Percentiles rank a stretch among this genome's conserved stretches.
phyloP scores from a whole-genome alignment of 768 basidiomycete genomes.

The Amyloporia xantha region DNA sequence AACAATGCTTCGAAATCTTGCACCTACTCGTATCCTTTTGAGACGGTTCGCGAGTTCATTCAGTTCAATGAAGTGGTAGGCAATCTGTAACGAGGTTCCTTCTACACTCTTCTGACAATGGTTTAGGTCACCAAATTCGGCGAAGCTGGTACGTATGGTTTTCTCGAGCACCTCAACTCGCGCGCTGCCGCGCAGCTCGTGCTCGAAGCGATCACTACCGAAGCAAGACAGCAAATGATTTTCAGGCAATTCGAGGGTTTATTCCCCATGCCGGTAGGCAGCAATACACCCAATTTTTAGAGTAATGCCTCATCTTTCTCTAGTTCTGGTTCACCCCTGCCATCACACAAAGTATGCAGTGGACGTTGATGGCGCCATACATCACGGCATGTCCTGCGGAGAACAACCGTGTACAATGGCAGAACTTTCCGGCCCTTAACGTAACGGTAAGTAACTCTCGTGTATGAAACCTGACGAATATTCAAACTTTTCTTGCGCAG shows the following conservation, averaged over 20 bases:
- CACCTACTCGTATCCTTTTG: slow-evolving; percentile 49
- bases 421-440: slow-evolving; percentile 50
- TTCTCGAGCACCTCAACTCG: slow-evolving; percentile 58
- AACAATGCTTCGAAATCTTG: slow-evolving; percentile 43
- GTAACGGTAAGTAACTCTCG: slow-evolving; percentile 37
- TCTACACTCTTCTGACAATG: neutral
- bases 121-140: slow-evolving; percentile 43
- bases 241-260: slow-evolving; percentile 57
- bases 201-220: slow-evolving; percentile 51
- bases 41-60: slow-evolving; percentile 50
- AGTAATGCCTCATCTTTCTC: neutral
- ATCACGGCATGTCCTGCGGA: slow-evolving; percentile 44
- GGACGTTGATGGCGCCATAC: slow-evolving; percentile 53
- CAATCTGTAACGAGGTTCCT: neutral
- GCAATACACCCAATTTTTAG: too few relatives aligned
- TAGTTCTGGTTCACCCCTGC: slow-evolving; percentile 44
- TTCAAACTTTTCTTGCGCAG: slow-evolving; percentile 10
- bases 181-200: slow-evolving; percentile 46
- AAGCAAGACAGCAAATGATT: slow-evolving; percentile 59
- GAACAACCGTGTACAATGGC: slow-evolving; percentile 45
- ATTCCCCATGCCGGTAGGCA: slow-evolving; percentile 53
- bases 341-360: slow-evolving; percentile 56
- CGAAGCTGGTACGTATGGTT: slow-evolving; percentile 56
- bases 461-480: too few relatives aligned
- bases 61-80: slow-evolving; percentile 50